Base-by-base conservation (phyloP, 345 rosid species). In the Hibiscus mutabilis region DNA sequence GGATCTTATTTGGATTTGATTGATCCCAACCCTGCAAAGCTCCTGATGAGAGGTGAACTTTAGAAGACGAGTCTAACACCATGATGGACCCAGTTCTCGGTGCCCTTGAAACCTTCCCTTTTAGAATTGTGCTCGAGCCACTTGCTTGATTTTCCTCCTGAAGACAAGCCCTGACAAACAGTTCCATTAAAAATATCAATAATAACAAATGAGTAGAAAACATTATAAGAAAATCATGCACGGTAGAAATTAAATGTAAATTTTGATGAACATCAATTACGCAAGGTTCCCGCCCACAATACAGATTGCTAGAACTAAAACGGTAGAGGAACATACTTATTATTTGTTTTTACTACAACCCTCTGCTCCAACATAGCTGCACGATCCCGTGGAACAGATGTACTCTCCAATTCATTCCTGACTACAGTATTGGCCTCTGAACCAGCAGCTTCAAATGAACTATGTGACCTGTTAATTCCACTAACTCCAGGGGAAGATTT, bases 41-140 rank as follows among this genome's bases (percentile, higher is more conserved):
- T 70, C 86, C 89, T 16, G 92, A 81, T 7, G 84, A 68, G 67
- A 84, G 57, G 46, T 85, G 85, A 69, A 73, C 79, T 76, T 83
- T 89, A 66, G 85, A 84, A 59, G 92, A 89, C 49, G 94, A 83
- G 69, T 89, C 98, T 70, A 86, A 82, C 73, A 78, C 86, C 88
- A 83, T 82, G 68, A 86, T 68, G 21, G 90, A 78, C 68, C 90
- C 82, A 72, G 90, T 86, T 78, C 97, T 82, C 46, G 89, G 81
- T 53, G 84, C 87, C 76, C 94, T 84, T 68, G 93, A 86, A 70
- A 83, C 74, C 75, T 90, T 92, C 68, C 84, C 87, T 83, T 87
- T 92, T 68, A 82, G 79, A 73, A 79, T 58, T 61, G 83, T 76
- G 86, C 73, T 77, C n/a, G 93, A 80, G 80, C 79, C 59, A 77